Base-by-base conservation (phyloP, 73 alveolate species). In the Loxodes magnus region DNA sequence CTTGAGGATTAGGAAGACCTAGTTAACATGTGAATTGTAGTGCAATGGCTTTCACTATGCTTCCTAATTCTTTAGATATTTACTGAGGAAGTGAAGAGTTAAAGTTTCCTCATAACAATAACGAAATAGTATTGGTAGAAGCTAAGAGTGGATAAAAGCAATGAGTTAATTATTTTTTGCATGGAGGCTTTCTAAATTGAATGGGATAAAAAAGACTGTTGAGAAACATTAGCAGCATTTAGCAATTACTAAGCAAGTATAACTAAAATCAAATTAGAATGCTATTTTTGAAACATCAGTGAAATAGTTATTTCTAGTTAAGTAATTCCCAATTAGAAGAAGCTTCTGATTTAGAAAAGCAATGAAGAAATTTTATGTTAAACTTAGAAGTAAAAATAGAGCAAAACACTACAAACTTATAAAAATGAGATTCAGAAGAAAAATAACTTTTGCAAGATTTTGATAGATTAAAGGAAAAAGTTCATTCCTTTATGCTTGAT, bases 161-260 rank as follows among this genome's bases (percentile, higher is more conserved):
- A 79, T 95, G 99, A 99, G 92, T 95, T 39, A 93, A 95, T 69
- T 93, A 95, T 63, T 95, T 95, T 64, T 56, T 92, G 44, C 99
- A 95, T 57, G 79, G 96, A 6, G 99, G 99, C 12, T 99, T 93
- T 75, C 76, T 95, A 46, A 92, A 95, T 64, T 93, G 92, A 23
- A 94, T 91, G 39, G 93, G 95, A 16, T 70, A 70, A 57, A 95
- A 95, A 74, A 93, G 92, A 64, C 67, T 95, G 39, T 80, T 93
- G 52, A 95, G 93, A 85, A 95, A 95, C 69, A 93, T 95, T 72
- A 88, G 82, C 53, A 93, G 96, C 23, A 90, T 93, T 25, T 77
- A 88, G 21, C 87, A 90, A 38, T 58, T 86, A 30, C 69, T 84
- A 4, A 57, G 64, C 29, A 49, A 59, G 36, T 83, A 74, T 77